Conservation (phyloP, 352 stramenopile genomes). For the Blastocystis sp. region DNA sequence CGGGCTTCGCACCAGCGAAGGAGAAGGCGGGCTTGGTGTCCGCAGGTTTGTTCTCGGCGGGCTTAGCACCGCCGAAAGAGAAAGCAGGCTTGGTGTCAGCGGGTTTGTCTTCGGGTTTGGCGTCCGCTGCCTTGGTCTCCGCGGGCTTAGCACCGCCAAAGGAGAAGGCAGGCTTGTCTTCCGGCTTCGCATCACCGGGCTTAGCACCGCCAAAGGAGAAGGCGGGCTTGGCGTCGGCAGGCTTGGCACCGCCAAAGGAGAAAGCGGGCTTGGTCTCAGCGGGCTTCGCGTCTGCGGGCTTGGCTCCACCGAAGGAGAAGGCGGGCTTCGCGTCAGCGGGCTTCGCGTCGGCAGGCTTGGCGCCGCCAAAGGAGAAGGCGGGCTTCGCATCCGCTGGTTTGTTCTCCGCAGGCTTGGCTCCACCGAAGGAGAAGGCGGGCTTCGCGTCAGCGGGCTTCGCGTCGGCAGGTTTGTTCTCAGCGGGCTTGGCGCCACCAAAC, state of each 20-base stretch:
- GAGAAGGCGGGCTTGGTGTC: not conserved
- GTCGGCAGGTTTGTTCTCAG: conserved; percentile 2
- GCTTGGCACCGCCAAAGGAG: not conserved
- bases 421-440: not conserved
- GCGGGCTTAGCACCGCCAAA: not conserved
- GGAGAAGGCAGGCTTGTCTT: not conserved
- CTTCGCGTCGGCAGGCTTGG: not conserved
- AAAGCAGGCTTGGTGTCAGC: conserved; percentile 1
- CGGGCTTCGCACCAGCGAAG: not conserved
- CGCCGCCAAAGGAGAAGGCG: conserved; percentile 30
- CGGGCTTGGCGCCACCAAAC: conserved; percentile 5
- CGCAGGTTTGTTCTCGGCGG: not conserved
- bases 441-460: not conserved
- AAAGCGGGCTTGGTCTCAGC: not conserved
- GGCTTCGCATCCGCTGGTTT: not conserved
- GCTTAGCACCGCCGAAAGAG: conserved; percentile 7
- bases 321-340: not conserved
- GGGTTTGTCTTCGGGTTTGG: not conserved
- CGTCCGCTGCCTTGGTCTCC: not conserved
- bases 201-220: not conserved
- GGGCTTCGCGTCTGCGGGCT: not conserved
- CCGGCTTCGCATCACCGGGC: too few species aligned
- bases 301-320: not conserved
- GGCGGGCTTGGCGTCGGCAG: not conserved
- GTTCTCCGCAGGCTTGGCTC: not conserved